A percentile compares a stretch with the other conserved stretches of the same genome.
Evolutionary conservation across 2,329 filamentous ascomycete species (phyloP).

Genomic region (Aspergillus eucalypticola): DNA sequence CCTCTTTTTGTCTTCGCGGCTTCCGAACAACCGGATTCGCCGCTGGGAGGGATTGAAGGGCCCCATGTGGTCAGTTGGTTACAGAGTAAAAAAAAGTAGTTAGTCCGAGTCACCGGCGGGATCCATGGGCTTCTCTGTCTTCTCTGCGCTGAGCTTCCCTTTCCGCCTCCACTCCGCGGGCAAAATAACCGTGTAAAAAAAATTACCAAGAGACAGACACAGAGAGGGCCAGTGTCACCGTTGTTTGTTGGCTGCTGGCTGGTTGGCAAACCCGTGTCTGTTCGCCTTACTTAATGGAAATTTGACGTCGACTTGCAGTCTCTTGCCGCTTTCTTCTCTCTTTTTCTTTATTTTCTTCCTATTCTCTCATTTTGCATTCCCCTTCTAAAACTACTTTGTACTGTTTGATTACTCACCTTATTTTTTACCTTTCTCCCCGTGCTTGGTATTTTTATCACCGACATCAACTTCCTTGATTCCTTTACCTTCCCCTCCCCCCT

Average conservation of each 20-base stretch:
- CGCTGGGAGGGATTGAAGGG: not conserved
- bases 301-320: conserved; percentile 3
- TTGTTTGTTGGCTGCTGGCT: not conserved
- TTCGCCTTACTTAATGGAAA: conserved; percentile 12
- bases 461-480: not conserved
- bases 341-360: conserved; percentile 2
- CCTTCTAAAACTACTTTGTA: too few relatives aligned
- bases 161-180: not conserved
- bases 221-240: conserved; percentile 1
- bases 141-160: not conserved
- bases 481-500: not conserved
- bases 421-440: not conserved
- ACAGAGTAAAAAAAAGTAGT: too few relatives aligned
- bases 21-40: not conserved
- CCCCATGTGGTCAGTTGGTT: not conserved
- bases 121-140: not conserved
- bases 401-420: too few relatives aligned
- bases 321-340: not conserved
- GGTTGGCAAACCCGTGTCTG: not conserved
- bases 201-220: not conserved
- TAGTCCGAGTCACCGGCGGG: not conserved
- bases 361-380: not conserved
- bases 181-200: not conserved
- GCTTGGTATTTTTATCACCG: not conserved
- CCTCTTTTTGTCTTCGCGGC: too few relatives aligned